Evolutionary conservation across 2,329 filamentous ascomycete species (phyloP).

Genomic region (Lomentospora prolificans): DNA sequence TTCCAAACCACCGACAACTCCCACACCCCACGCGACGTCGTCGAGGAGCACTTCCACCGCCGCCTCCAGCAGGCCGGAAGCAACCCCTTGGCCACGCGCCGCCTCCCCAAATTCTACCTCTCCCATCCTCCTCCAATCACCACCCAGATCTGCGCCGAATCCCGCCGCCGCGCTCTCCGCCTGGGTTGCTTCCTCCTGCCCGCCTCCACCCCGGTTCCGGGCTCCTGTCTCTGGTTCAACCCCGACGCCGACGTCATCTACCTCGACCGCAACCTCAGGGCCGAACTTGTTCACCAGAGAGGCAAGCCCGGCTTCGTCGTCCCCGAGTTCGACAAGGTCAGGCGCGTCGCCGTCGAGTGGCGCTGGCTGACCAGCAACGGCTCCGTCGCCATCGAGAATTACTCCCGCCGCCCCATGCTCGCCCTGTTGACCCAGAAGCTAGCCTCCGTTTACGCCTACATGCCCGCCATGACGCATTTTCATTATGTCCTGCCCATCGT

Average conservation of each 20-base stretch:
- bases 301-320: constrained; percentile 9
- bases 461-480: constrained; percentile 16
- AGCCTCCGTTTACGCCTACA: constrained; percentile 14
- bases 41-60: neutral
- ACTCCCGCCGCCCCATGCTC: constrained; percentile 9
- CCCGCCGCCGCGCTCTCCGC: constrained; percentile 17
- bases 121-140: constrained; percentile 13
- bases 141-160: constrained; percentile 17
- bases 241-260: constrained; percentile 19
- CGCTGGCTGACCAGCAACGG: constrained; percentile 19
- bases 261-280: constrained; percentile 18
- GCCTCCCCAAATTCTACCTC: constrained; percentile 14
- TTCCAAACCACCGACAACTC: neutral
- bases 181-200: constrained; percentile 17
- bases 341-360: constrained; percentile 21
- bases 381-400: constrained; percentile 13
- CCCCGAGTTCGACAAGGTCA: constrained; percentile 16
- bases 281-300: constrained; percentile 3
- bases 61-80: neutral
- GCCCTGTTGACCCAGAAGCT: constrained; percentile 15
- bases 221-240: constrained; percentile 16
- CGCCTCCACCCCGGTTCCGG: constrained; percentile 8
- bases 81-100: neutral
- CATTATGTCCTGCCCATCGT: constrained; percentile 19
- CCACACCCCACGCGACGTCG: neutral